A percentile compares a stretch with the other conserved stretches of the same genome.
These are phyloP conservation scores for Pythium dissotocum DNA, from an alignment of 352 stramenopile species.

Conservation along the genomic window DNA sequence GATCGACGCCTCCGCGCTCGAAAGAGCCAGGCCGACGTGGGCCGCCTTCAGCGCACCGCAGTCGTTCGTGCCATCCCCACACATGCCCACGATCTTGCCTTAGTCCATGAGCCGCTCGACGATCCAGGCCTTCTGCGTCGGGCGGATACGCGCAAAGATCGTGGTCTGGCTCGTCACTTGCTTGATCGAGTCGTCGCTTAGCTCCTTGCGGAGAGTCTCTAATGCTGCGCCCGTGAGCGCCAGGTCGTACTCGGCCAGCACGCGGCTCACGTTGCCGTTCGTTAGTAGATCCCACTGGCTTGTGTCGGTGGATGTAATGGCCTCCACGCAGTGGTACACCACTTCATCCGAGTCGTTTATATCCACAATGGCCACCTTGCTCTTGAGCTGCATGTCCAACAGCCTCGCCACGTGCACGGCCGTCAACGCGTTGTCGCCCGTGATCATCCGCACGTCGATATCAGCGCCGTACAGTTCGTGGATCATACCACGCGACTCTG, in stretches of 20 bases:
- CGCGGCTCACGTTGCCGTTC: constrained; percentile 26
- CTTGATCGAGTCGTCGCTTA: constrained; percentile 38
- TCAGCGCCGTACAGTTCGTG: constrained; percentile 57
- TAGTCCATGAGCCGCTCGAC: constrained; percentile 54
- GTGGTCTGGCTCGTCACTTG: constrained; percentile 39
- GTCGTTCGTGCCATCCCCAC: constrained; percentile 76
- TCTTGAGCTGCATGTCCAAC: constrained; percentile 43
- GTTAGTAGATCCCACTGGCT: constrained; percentile 40
- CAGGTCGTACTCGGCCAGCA: constrained; percentile 37
- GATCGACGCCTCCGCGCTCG: constrained; percentile 79
- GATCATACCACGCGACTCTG: constrained; percentile 66
- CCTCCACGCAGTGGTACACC: constrained; percentile 39
- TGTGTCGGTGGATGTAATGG: constrained; percentile 27
- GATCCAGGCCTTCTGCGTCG: constrained; percentile 60
- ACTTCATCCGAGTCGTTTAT: constrained; percentile 27
- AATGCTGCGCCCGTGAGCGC: constrained; percentile 53
- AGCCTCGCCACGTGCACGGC: constrained; percentile 45
- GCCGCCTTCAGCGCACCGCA: constrained; percentile 84
- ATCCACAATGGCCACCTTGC: constrained; percentile 44
- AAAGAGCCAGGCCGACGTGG: constrained; percentile 86
- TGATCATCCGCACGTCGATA: constrained; percentile 79
- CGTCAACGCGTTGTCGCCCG: constrained; percentile 69
- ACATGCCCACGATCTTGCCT: constrained; percentile 49
- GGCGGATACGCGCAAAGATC: constrained; percentile 62
- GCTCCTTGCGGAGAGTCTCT: constrained; percentile 35